Evolutionary conservation across 768 basidiomycete genomes (phyloP).

Genomic region (Pleurotus platypus): DNA sequence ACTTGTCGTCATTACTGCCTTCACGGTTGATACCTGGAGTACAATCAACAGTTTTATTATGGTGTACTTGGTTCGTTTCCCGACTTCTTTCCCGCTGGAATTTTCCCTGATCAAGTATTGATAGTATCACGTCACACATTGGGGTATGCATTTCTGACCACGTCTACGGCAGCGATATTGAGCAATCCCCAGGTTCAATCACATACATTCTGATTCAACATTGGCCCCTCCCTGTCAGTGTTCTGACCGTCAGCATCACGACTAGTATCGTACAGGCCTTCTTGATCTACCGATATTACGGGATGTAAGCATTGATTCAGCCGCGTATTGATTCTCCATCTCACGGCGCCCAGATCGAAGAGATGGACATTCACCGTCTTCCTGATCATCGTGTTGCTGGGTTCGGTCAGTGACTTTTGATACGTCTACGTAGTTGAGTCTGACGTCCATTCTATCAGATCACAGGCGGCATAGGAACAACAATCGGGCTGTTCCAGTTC

Average conservation of each 20-base stretch:
- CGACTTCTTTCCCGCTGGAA: not conserved
- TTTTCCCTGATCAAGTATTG: not conserved
- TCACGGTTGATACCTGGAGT: slow-evolving; percentile 3
- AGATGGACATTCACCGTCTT: not conserved
- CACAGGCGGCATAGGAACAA: slow-evolving; percentile 1
- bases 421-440: too few relatives aligned
- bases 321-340: not conserved
- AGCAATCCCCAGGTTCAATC: not conserved
- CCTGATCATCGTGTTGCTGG: not conserved
- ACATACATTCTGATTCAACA: not conserved
- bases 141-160: not conserved
- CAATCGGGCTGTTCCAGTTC: slow-evolving; percentile 2
- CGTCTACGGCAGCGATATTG: not conserved
- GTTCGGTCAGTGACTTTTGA: not conserved
- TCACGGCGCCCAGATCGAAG: not conserved
- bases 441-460: not conserved
- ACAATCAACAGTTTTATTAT: slow-evolving; percentile 7
- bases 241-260: slow-evolving; percentile 4
- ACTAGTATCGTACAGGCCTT: slow-evolving; percentile 1
- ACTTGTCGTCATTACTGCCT: not conserved
- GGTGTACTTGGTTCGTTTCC: not conserved
- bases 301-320: not conserved
- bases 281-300: slow-evolving; percentile 1
- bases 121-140: slow-evolving; percentile 1
- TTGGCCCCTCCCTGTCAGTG: slow-evolving; percentile 1